Evolutionary conservation across 1,139 yeast species (phyloP), one percentile per base, ranked within the genome.

Genomic region (Hyphopichia pseudoburtonii): DNA sequence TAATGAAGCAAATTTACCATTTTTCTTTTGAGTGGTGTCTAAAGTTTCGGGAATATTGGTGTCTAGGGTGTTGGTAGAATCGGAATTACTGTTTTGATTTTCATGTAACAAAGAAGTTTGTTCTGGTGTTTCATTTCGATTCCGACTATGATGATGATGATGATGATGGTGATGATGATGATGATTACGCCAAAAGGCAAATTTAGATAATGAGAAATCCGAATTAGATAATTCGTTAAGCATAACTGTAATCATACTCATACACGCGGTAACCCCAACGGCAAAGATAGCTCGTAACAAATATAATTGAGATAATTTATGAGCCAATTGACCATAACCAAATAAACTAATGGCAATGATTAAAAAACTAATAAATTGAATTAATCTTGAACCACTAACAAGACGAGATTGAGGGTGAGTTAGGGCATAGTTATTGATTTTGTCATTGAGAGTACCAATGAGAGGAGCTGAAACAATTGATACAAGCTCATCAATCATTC

Each of bases 391-490:
- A 2, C 89, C 89, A 14, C 61, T 60, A 10, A 49, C 26, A 3
- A 16, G 22, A 3, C 16, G 14, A n/a, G 5, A 34, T 12, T 10
- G 7, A 17, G 23, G 23, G 19, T 26, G 12, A 9, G 47, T 39
- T 22, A 38, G 27, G 14, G 39, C 42, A 18, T 50, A 42, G 12
- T 48, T 36, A 29, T 55, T 54, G 37, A 80, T 58, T 47, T 73
- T 71, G 50, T 84, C 92, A 45, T 80, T 73, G 27, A 80, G 54
- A 0, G 83, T 74, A 1, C 92, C 92, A 44, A 82, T 59, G 24
- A 82, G 56, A 0, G 90, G 89, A 12, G 85, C 74, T n/a, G 70
- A 49, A 0, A 70, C 39, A 39, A 83, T 74, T 7, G 80, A 68
- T 0, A 76, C 58, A 3, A 81, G 42, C 50, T 84, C 90, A 53